Conservation (phyloP, 345 rosid species). For the Tarenaya hassleriana region DNA sequence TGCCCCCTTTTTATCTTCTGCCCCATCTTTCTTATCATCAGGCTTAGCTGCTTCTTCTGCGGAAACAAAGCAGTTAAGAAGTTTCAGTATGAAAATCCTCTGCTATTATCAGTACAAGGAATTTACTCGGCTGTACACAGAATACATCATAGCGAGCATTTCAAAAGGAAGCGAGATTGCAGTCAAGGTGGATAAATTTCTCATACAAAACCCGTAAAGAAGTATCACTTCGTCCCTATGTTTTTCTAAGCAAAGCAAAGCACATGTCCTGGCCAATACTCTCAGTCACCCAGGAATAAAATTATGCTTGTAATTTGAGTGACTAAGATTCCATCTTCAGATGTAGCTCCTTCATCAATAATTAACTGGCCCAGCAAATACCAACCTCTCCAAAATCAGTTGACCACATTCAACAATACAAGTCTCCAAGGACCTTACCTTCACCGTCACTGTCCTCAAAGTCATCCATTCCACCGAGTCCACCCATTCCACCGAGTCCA, state of each 20-base stretch:
- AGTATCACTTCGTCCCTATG: no score
- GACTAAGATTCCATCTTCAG: no score
- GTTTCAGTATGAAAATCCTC: no score
- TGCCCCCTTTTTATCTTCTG: conserved; percentile 2
- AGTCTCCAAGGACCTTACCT: conserved; percentile 36
- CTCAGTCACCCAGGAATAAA: no score
- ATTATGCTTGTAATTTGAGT: no score
- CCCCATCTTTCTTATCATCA: conserved; percentile 22
- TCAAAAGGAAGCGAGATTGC: not conserved
- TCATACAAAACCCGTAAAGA: not conserved
- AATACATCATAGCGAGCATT: not conserved
- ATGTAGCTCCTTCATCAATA: no score
- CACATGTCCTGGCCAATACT: no score
- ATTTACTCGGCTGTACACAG: no score
- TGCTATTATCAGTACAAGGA: no score
- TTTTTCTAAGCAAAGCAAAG: no score
- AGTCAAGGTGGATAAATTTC: not conserved
- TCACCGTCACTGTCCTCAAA: conserved; percentile 89
- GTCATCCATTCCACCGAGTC: conserved; percentile 47
- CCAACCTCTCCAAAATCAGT: not conserved
- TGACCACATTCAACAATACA: not conserved
- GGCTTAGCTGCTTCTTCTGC: conserved; percentile 21
- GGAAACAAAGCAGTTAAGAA: not conserved
- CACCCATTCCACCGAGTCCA: conserved; percentile 31
- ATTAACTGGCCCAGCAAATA: not conserved